Conservation (phyloP, 805 yeast species). For the Metschnikowia cerradonensis region DNA sequence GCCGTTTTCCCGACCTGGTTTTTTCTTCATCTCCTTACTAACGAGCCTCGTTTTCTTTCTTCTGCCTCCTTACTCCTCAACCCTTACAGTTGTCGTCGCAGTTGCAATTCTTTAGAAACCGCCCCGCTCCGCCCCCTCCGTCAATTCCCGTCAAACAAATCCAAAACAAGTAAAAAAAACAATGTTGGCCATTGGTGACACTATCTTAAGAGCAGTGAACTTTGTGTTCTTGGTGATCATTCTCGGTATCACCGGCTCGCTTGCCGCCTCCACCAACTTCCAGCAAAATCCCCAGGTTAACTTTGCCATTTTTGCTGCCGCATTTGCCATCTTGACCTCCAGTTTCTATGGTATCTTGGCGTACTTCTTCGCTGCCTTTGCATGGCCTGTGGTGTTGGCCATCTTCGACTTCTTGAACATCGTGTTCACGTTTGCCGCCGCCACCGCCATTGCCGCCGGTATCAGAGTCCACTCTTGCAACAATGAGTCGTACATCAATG, state of each 20-base stretch:
- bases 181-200: slow-evolving; percentile 72
- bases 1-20: slow-evolving; percentile 1
- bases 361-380: slow-evolving; percentile 69
- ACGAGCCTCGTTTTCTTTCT: background rate
- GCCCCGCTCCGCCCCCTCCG: background rate
- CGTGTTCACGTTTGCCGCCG: slow-evolving; percentile 92
- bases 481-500: slow-evolving; percentile 62
- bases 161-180: slow-evolving; percentile 1
- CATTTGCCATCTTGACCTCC: slow-evolving; percentile 79
- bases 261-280: slow-evolving; percentile 57
- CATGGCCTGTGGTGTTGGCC: slow-evolving; percentile 81
- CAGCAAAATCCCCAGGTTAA: slow-evolving; percentile 77
- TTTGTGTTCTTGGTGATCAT: slow-evolving; percentile 72
- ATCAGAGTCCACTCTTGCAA: slow-evolving; percentile 82
- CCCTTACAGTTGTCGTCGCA: background rate
- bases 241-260: slow-evolving; percentile 86
- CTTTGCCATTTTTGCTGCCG: slow-evolving; percentile 82
- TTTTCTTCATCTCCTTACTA: slow-evolving; percentile 1
- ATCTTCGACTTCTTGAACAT: slow-evolving; percentile 80
- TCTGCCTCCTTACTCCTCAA: background rate
- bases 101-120: background rate
- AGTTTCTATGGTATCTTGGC: slow-evolving; percentile 77
- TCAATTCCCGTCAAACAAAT: background rate
- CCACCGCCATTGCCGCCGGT: slow-evolving; percentile 89
- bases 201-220: slow-evolving; percentile 68